Evolutionary conservation across 768 basidiomycete genomes (phyloP), one percentile per base, ranked within the genome.

Genomic region (Tremella fuciformis): DNA sequence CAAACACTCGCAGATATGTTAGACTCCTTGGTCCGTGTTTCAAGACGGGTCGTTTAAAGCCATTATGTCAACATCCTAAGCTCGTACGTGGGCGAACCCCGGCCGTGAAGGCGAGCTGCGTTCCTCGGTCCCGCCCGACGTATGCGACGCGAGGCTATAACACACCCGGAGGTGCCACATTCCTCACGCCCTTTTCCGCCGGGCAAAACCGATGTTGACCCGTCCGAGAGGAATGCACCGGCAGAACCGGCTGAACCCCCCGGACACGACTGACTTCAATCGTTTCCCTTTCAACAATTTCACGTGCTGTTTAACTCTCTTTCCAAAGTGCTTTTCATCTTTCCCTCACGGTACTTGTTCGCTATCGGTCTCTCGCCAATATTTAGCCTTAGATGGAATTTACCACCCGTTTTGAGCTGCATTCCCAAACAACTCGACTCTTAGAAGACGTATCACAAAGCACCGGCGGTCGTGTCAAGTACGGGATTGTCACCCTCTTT

Each of bases 1-100:
- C 84, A 81, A 85, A 85, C 81, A 86, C 85, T 86, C 83, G 84
- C 84, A 83, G 79, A 83, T 82, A 85, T 84, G 86, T 85, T 86
- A 84, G 84, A 86, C 85, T 87, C 85, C 85, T 87, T 86, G 84
- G 85, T 86, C 85, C 84, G 83, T 85, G 84, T 86, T 85, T 85
- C 85, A 86, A 85, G 84, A 86, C 84, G 83, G 85, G 84, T 84
- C 83, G 83, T 81, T 85, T 83, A 84, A 84, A 83, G 84, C 84
- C 84, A 85, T 85, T 84, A 83, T 80, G 84, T 82, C 85, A 85
- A 81, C 84, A 84, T 85, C 84, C 84, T 83, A 83, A 83, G 82
- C 83, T 82, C 80, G 81, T 73, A 65, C 79, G 80, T 83, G 79
- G 79, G 78, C 65, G 65, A 77, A 80, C 78, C 81, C 80, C 81